These are phyloP conservation scores for Russula sp. DNA, from an alignment of 768 basidiomycete genomes.

Conservation along the genomic window DNA sequence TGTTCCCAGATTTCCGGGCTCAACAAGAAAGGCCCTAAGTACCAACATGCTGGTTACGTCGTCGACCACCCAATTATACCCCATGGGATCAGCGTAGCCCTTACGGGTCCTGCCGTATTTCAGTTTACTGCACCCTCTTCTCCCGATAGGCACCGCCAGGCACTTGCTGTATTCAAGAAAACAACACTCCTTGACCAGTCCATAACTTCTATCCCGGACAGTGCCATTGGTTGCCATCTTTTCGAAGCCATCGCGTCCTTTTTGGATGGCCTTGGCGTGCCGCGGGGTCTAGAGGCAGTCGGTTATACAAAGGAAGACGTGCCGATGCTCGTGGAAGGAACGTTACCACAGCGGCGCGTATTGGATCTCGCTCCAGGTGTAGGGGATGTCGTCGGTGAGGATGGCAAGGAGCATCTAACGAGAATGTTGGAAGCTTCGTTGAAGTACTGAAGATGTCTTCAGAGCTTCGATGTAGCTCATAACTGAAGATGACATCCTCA, in stretches of 20 bases:
- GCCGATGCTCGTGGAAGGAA: slow-evolving; percentile 77
- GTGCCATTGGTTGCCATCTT: slow-evolving; percentile 69
- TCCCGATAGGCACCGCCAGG: slow-evolving; percentile 85
- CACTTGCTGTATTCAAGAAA: slow-evolving; percentile 73
- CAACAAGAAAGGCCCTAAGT: slow-evolving; percentile 92
- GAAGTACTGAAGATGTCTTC: slow-evolving; percentile 51
- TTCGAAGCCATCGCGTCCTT: slow-evolving; percentile 86
- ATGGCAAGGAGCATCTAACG: slow-evolving; percentile 77
- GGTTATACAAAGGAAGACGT: slow-evolving; percentile 69
- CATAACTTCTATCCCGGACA: slow-evolving; percentile 67
- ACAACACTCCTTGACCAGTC: slow-evolving; percentile 62
- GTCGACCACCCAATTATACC: slow-evolving; percentile 89
- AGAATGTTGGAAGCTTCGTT: slow-evolving; percentile 74
- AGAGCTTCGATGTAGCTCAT: not conserved
- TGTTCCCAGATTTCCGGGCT: slow-evolving; percentile 74
- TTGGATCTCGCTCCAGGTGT: slow-evolving; percentile 90
- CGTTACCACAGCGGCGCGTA: slow-evolving; percentile 87
- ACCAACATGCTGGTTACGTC: slow-evolving; percentile 84
- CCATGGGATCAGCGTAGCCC: slow-evolving; percentile 85
- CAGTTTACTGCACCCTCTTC: slow-evolving; percentile 93
- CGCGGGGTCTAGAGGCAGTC: slow-evolving; percentile 78
- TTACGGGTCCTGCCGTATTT: slow-evolving; percentile 93
- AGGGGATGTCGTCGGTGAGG: slow-evolving; percentile 73
- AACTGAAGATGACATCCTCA: not conserved
- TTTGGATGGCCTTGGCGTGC: slow-evolving; percentile 78